These are phyloP conservation scores for Neoscytalidium dimidiatum DNA, from an alignment of 2,329 filamentous ascomycete genomes.

Conservation along the genomic window DNA sequence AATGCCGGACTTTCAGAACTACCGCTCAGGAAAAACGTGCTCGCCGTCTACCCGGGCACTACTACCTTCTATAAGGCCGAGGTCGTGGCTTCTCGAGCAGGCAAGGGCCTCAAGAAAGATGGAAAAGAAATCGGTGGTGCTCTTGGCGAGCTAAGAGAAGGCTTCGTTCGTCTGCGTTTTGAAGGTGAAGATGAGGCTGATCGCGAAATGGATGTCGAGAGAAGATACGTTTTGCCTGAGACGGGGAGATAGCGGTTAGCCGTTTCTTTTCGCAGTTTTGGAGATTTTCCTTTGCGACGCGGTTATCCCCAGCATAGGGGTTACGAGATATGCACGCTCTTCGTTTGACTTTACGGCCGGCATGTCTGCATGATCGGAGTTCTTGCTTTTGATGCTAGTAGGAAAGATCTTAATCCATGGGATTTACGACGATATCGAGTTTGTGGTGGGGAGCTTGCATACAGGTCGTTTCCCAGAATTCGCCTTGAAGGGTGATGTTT, in stretches of 20 bases:
- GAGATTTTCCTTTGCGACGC: neutral
- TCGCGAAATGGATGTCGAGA: conserved; percentile 50
- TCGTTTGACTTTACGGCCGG: conserved; percentile 8
- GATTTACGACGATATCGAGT: neutral
- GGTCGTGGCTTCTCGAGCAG: conserved; percentile 46
- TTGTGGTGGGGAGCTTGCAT: too few relatives aligned
- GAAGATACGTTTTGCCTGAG: conserved; percentile 50
- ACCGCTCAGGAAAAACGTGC: conserved; percentile 44
- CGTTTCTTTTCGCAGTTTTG: neutral
- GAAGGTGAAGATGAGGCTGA: conserved; percentile 51
- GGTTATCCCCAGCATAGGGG: neutral
- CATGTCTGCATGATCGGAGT: conserved; percentile 18
- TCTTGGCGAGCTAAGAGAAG: conserved; percentile 23
- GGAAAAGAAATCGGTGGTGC: conserved; percentile 24
- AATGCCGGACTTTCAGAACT: conserved; percentile 46
- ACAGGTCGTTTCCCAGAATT: neutral
- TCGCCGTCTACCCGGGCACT: conserved; percentile 54
- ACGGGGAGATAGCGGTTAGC: conserved; percentile 20
- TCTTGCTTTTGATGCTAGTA: neutral
- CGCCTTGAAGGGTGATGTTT: neutral
- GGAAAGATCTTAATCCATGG: conserved; percentile 13
- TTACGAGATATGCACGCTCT: neutral
- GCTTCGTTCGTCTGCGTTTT: conserved; percentile 47
- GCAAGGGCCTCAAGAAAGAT: conserved; percentile 34
- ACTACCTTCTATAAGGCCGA: conserved; percentile 58